Evolutionary conservation across 2,329 filamentous ascomycete genomes (phyloP), one percentile per base, ranked within the genome.

Genomic region (Seiridium unicorne): DNA sequence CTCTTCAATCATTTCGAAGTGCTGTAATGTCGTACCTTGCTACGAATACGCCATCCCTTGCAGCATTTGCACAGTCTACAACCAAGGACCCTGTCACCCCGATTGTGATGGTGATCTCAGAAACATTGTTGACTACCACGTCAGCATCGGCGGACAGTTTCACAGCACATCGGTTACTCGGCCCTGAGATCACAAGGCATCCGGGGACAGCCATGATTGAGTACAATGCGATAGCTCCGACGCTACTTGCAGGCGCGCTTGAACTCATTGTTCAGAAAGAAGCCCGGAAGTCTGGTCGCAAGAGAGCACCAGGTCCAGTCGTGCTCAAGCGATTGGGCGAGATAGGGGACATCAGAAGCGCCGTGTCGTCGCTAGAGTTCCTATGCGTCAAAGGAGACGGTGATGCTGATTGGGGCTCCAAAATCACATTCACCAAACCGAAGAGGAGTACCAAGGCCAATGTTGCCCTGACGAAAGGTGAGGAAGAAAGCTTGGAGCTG

Each of bases 321-420:
- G 90, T 97, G 4, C 81, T 98, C 11, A 91, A 91, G 65, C 84
- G 80, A 35, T 83, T 99, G 0, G 90, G 92, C 0, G 92, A 96
- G 64, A 89, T 92, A 66, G 95, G 95, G 3, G 95, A 99, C 69
- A 89, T 99, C 56, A 87, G 95, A 62, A 98, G 89, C 73, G 95
- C 95, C n/a, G 85, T 96, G 35, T 93, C 93, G 1, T 91, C 93
- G 0, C 82, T 99, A 4, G 93, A 99, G 69, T 98, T 99, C 68
- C 82, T 99, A 10, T 97, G 93, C 70, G 74, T 97, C 44, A 89
- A 92, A 71, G 90, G 90, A 13, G 92, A 95, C 62, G 78, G 86
- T n/a, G 82, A 86, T 47, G 84, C 86, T 9, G 87, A 89, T 69
- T 90, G 92, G 91, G 86, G 91, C 11, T 87, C 89, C 48, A 92